Conservation (phyloP, 2,329 filamentous ascomycete species). For the Nothomitra cinnamomea region DNA sequence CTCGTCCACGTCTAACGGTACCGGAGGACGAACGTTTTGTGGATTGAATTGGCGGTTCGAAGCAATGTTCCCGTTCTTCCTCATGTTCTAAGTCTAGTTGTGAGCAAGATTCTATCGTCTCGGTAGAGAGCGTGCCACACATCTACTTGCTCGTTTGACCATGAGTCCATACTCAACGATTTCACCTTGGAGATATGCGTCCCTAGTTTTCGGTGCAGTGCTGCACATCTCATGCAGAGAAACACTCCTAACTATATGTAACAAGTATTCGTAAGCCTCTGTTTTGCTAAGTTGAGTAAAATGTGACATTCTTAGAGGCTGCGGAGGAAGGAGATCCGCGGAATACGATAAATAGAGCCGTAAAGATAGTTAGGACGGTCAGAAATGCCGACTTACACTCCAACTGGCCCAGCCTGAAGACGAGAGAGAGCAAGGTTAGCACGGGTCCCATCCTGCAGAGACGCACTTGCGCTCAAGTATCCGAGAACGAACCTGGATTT, state of each 20-base stretch:
- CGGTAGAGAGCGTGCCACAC: constrained; percentile 33
- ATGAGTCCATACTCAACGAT: constrained; percentile 95
- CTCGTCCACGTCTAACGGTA: constrained; percentile 83
- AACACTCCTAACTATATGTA: constrained; percentile 67
- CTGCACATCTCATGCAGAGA: constrained; percentile 91
- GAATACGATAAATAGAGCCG: too few relatives aligned
- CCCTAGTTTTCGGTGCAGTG: constrained; percentile 87
- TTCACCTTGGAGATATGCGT: constrained; percentile 99
- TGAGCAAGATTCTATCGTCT: background rate
- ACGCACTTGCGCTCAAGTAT: constrained; percentile 17
- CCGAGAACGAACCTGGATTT: constrained; percentile 58
- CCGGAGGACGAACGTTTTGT: constrained; percentile 60
- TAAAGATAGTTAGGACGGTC: background rate
- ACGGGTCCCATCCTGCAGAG: background rate
- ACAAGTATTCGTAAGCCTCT: background rate
- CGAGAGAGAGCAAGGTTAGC: constrained; percentile 8
- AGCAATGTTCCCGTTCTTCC: constrained; percentile 66
- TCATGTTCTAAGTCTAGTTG: constrained; percentile 59
- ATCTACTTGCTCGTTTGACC: constrained; percentile 91
- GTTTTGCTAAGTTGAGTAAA: background rate
- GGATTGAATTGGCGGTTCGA: constrained; percentile 89
- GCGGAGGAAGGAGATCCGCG: constrained; percentile 5
- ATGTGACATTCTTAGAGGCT: background rate
- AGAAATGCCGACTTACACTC: constrained; percentile 49
- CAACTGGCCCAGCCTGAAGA: constrained; percentile 78